Conservation (phyloP, 495 filamentous ascomycete genomes). For the Endocarpon pusillum region DNA sequence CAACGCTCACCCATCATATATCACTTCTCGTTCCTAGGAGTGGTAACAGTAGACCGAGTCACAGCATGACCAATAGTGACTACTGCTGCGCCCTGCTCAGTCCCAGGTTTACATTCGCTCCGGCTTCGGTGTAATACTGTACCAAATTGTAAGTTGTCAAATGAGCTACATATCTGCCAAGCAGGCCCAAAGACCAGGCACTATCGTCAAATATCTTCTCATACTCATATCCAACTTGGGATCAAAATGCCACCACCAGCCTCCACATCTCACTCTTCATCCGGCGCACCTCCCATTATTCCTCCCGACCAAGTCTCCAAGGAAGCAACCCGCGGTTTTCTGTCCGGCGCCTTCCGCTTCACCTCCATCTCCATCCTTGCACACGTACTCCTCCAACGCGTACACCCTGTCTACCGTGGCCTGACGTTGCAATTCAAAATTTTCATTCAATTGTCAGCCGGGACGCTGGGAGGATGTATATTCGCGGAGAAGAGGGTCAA, state of each 20-base stretch:
- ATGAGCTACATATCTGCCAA: too few relatives aligned
- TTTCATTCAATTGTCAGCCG: conserved; percentile 74
- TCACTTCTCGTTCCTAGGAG: too few relatives aligned
- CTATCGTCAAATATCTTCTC: too few relatives aligned
- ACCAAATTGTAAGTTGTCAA: too few relatives aligned
- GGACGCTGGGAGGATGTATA: conserved; percentile 72
- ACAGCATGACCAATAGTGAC: too few relatives aligned
- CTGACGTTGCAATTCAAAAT: conserved; percentile 85
- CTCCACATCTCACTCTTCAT: conserved; percentile 14
- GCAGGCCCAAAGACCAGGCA: too few relatives aligned
- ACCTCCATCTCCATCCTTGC: conserved; percentile 30
- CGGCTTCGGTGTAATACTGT: too few relatives aligned
- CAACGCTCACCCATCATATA: too few relatives aligned
- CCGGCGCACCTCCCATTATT: conserved; percentile 10
- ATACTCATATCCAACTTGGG: too few relatives aligned
- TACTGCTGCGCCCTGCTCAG: too few relatives aligned
- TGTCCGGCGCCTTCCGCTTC: conserved; percentile 28
- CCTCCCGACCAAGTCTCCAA: conserved; percentile 26
- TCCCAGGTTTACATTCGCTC: too few relatives aligned
- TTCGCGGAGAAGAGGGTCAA: conserved; percentile 64
- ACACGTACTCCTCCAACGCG: conserved; percentile 30
- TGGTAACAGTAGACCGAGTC: too few relatives aligned
- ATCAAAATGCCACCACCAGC: conserved; percentile 11
- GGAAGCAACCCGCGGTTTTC: conserved; percentile 25
- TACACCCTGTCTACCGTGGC: conserved; percentile 59